Evolutionary conservation across 305 asterid species (phyloP).

Genomic region (Fraxinus latifolia): DNA sequence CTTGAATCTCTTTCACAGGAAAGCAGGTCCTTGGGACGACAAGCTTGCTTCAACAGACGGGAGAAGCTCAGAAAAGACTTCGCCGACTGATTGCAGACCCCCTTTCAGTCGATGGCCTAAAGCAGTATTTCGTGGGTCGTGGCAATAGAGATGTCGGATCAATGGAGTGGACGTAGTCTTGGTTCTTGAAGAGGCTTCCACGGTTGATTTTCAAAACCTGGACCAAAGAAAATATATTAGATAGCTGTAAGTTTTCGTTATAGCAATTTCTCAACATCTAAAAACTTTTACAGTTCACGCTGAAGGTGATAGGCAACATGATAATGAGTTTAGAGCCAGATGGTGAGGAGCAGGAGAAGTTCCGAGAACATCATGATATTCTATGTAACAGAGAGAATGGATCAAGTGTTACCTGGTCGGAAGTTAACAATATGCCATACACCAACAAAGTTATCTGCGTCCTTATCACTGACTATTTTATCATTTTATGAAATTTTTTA

Average conservation of each 20-base stretch:
- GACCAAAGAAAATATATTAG: not conserved
- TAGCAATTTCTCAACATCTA: not conserved
- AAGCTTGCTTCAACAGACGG: conserved; percentile 76
- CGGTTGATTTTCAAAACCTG: conserved; percentile 37
- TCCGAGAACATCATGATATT: conserved; percentile 65
- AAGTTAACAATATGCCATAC: conserved; percentile 75
- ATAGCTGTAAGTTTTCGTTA: not conserved
- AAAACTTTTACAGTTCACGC: conserved; percentile 44
- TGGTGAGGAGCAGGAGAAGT: conserved; percentile 73
- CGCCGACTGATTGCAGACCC: conserved; percentile 68
- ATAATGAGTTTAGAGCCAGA: conserved; percentile 83
- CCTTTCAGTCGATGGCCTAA: conserved; percentile 59
- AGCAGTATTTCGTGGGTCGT: conserved; percentile 41
- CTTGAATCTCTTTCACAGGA: conserved; percentile 70
- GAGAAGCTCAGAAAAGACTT: conserved; percentile 69
- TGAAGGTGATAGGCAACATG: conserved; percentile 83
- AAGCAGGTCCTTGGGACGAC: conserved; percentile 77
- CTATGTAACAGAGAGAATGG: conserved; percentile 39
- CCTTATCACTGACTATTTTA: not conserved
- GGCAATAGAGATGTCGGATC: conserved; percentile 60
- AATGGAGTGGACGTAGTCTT: conserved; percentile 49
- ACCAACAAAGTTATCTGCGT: conserved; percentile 51
- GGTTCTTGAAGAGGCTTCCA: conserved; percentile 79
- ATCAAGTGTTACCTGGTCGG: conserved; percentile 70
- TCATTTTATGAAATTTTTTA: not conserved